These are phyloP conservation scores for Aspergillus steynii DNA, from an alignment of 495 filamentous ascomycete genomes.

Conservation along the genomic window DNA sequence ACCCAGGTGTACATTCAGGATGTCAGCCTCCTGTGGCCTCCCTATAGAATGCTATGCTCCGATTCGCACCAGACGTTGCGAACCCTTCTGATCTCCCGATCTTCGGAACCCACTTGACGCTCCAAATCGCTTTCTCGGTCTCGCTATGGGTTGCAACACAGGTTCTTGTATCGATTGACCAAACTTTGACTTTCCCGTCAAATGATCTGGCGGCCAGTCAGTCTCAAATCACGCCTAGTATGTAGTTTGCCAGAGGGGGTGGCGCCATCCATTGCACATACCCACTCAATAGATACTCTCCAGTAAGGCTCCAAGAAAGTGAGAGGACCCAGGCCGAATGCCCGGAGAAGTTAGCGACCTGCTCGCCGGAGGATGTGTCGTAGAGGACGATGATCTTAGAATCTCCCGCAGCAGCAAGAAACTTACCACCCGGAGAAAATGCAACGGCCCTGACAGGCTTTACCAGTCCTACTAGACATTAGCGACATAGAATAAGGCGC, in stretches of 20 bases:
- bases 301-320: slow-evolving; percentile 90
- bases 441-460: slow-evolving; percentile 80
- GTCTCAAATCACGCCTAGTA: background rate
- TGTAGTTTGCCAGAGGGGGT: background rate
- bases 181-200: slow-evolving; percentile 93
- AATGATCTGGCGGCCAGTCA: slow-evolving; percentile 55
- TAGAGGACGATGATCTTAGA: slow-evolving; percentile 86
- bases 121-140: slow-evolving; percentile 83
- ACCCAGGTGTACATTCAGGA: slow-evolving; percentile 13
- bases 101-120: slow-evolving; percentile 86
- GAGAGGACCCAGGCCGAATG: slow-evolving; percentile 85
- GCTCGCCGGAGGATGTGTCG: slow-evolving; percentile 87
- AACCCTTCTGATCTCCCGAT: slow-evolving; percentile 77
- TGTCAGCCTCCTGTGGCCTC: slow-evolving; percentile 79
- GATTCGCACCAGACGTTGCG: slow-evolving; percentile 77
- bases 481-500: slow-evolving; percentile 1
- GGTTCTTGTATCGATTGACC: slow-evolving; percentile 76
- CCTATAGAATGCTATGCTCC: slow-evolving; percentile 83
- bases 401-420: slow-evolving; percentile 92
- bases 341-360: slow-evolving; percentile 79
- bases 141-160: slow-evolving; percentile 95
- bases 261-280: slow-evolving; percentile 32
- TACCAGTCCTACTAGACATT: slow-evolving; percentile 61
- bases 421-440: slow-evolving; percentile 81
- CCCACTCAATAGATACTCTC: slow-evolving; percentile 89